Conservation (phyloP, 306 rosid genomes). For the Acacia melanoxylon region DNA sequence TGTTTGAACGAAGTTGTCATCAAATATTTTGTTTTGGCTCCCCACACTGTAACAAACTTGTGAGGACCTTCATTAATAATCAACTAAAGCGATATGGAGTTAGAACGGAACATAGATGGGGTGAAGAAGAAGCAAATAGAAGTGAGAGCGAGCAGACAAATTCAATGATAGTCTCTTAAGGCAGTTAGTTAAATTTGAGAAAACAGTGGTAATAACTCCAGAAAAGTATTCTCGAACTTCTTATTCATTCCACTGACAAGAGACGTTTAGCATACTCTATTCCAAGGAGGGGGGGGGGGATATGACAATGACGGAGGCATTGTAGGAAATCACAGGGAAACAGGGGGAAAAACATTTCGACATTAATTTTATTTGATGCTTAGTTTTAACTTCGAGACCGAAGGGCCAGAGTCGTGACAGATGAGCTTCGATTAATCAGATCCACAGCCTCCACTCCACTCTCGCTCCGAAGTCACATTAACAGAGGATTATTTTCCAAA, state of each 20-base stretch:
- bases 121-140: background rate
- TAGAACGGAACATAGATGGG: conserved; percentile 1
- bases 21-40: background rate
- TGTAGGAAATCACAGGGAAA: background rate
- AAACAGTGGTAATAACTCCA: background rate
- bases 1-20: conserved; percentile 1
- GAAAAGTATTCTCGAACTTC: background rate
- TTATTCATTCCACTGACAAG: background rate
- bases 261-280: background rate
- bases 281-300: background rate
- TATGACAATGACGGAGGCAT: background rate
- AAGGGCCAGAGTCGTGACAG: background rate
- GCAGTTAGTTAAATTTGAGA: background rate
- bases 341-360: background rate
- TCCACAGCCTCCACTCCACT: background rate
- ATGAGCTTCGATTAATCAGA: background rate
- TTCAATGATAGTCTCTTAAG: background rate
- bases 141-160: background rate
- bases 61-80: background rate
- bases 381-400: background rate
- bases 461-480: background rate
- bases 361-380: background rate
- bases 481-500: background rate
- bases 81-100: background rate
- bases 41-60: background rate